Conservation (phyloP, 75 land plant species). For the Isoetes taiwanensis region DNA sequence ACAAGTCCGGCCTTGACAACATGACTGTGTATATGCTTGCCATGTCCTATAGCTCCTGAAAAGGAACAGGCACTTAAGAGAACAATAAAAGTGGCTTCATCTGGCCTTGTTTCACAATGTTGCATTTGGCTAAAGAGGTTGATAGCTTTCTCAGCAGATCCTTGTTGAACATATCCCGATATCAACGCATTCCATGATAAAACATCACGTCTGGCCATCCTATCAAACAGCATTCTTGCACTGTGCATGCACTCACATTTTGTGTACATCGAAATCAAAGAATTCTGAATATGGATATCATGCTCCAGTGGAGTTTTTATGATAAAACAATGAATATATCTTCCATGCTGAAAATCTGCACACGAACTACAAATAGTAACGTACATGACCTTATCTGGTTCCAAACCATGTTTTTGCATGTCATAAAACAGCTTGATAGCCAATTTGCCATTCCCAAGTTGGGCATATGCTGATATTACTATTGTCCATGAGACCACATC, state of each 20-base stretch:
- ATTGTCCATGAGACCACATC: neutral
- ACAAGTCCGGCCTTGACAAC: neutral
- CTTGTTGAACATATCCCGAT: slow-evolving; percentile 43
- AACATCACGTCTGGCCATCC: too few species aligned
- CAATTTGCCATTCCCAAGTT: neutral
- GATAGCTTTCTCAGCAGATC: slow-evolving; percentile 26
- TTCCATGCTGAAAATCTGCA: too few species aligned
- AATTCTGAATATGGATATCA: too few species aligned
- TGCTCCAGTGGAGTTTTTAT: too few species aligned
- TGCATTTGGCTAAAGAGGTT: slow-evolving; percentile 19
- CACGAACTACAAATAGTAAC: too few species aligned
- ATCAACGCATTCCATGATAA: slow-evolving; percentile 52
- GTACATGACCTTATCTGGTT: too few species aligned
- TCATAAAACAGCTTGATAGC: neutral
- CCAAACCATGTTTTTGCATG: too few species aligned
- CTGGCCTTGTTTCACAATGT: neutral
- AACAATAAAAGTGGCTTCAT: slow-evolving; percentile 12
- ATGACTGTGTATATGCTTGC: slow-evolving; percentile 13
- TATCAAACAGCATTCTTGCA: too few species aligned
- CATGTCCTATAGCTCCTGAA: slow-evolving; percentile 1
- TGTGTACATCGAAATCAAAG: too few species aligned
- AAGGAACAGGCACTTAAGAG: slow-evolving; percentile 19
- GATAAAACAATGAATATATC: too few species aligned
- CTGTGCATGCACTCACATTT: too few species aligned
- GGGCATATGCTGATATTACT: neutral